Evolutionary conservation across 345 rosid genomes (phyloP).

Genomic region (Heritiera littoralis): DNA sequence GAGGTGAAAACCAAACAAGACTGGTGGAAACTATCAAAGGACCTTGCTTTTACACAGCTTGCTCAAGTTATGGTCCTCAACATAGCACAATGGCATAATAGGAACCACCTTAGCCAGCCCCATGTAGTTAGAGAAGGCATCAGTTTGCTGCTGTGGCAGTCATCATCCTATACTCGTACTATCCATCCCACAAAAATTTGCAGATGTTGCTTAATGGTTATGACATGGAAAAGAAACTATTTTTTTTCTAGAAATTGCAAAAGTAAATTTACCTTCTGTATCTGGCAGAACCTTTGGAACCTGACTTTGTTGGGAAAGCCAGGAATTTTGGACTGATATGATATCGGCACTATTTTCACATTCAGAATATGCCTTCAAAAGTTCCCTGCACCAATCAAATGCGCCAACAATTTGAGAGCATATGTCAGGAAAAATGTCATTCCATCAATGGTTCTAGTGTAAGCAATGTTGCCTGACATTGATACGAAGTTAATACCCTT

Average conservation of each 20-base stretch:
- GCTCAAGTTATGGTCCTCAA: background rate
- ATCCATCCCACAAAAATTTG: background rate
- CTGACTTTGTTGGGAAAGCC: constrained; percentile 78
- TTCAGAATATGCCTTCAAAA: constrained; percentile 75
- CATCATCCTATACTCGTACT: background rate
- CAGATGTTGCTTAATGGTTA: background rate
- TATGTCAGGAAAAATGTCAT: background rate
- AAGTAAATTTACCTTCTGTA: constrained; percentile 41
- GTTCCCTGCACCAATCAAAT: constrained; percentile 59
- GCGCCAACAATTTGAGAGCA: background rate
- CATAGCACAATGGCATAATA: background rate
- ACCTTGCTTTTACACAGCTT: background rate
- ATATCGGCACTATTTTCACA: constrained; percentile 78
- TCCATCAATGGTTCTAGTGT: background rate
- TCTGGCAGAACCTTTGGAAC: constrained; percentile 50
- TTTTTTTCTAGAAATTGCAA: background rate
- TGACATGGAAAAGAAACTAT: background rate
- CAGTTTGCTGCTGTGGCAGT: background rate
- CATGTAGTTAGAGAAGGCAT: background rate
- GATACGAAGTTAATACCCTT: background rate
- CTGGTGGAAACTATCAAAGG: background rate
- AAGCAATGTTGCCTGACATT: background rate
- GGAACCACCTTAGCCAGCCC: background rate
- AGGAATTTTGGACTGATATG: constrained; percentile 75
- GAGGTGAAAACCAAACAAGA: background rate